Conservation (phyloP, 2,329 filamentous ascomycete genomes). For the Penicillium palitans region DNA sequence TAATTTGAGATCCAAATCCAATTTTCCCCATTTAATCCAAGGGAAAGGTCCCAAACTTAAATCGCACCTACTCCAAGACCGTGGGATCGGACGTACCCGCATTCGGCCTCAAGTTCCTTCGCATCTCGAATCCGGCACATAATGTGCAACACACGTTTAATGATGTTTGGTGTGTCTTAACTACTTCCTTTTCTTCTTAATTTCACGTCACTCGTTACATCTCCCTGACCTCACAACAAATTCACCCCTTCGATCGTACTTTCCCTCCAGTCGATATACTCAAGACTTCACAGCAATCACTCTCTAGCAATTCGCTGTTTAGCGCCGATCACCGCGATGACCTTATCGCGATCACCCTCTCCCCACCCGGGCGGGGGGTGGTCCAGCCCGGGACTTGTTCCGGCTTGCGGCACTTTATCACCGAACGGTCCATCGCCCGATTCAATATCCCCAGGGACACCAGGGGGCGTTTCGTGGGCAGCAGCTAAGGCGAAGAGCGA, state of each 20-base stretch:
- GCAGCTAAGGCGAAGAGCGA: constrained; percentile 75
- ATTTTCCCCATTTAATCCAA: background rate
- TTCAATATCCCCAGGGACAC: constrained; percentile 25
- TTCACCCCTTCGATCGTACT: background rate
- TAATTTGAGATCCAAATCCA: background rate
- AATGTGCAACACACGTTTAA: background rate
- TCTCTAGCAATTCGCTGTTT: background rate
- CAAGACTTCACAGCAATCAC: background rate
- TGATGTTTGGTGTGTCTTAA: background rate
- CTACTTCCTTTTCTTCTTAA: constrained; percentile 3
- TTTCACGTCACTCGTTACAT: constrained; percentile 12
- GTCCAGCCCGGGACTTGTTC: constrained; percentile 77
- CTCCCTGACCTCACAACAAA: constrained; percentile 18
- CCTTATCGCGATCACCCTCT: constrained; percentile 82
- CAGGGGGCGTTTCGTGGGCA: constrained; percentile 69
- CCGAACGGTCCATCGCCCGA: constrained; percentile 47
- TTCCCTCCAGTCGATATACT: background rate
- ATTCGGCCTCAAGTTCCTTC: constrained; percentile 1
- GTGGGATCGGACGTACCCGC: background rate
- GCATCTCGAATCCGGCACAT: background rate
- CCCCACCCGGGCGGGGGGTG: constrained; percentile 82
- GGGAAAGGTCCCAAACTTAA: background rate
- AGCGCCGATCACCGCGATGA: constrained; percentile 67
- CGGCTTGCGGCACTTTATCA: constrained; percentile 69
- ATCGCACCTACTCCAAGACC: background rate